phyloP scores from a whole-genome alignment of 257 asterid species.

The Solanum corneliomulleri region DNA sequence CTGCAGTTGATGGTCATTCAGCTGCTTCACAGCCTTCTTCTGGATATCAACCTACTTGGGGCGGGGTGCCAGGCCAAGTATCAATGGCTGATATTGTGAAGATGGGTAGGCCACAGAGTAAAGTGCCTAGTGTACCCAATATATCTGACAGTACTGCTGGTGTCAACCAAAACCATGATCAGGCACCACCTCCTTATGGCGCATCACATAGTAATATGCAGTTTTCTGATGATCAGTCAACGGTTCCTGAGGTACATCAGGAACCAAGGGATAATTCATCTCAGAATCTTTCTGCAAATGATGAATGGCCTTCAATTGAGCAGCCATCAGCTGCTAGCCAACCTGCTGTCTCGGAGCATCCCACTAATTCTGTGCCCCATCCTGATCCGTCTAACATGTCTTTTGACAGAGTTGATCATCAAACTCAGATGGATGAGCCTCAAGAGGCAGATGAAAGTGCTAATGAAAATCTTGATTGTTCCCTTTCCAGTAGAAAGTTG shows the following conservation, averaged over 20 bases:
- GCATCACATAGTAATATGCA: slow-evolving; percentile 14
- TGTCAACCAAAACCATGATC: slow-evolving; percentile 23
- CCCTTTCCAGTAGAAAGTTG: slow-evolving; percentile 31
- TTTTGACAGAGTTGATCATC: slow-evolving; percentile 23
- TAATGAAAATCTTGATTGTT: slow-evolving; percentile 27
- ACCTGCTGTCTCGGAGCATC: slow-evolving; percentile 26
- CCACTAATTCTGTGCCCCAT: slow-evolving; percentile 31
- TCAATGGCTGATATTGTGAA: slow-evolving; percentile 95
- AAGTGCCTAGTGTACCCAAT: slow-evolving; percentile 20
- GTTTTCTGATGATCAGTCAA: slow-evolving; percentile 29
- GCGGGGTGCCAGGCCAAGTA: slow-evolving; percentile 62
- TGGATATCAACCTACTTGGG: slow-evolving; percentile 60
- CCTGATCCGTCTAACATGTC: slow-evolving; percentile 29
- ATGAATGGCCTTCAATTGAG: slow-evolving; percentile 73
- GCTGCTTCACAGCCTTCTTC: slow-evolving; percentile 38
- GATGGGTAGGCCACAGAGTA: slow-evolving; percentile 71
- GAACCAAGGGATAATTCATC: slow-evolving; percentile 28
- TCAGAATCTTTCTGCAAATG: slow-evolving; percentile 31
- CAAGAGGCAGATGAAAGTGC: slow-evolving; percentile 32
- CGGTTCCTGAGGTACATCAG: slow-evolving; percentile 13
- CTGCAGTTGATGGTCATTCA: slow-evolving; percentile 24
- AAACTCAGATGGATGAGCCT: slow-evolving; percentile 35
- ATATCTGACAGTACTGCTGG: slow-evolving; percentile 17
- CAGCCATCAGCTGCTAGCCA: slow-evolving; percentile 28
- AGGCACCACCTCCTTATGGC: slow-evolving; percentile 17